Evolutionary conservation across 768 basidiomycete genomes (phyloP).

Genomic region (Tremella yokohamensis): DNA sequence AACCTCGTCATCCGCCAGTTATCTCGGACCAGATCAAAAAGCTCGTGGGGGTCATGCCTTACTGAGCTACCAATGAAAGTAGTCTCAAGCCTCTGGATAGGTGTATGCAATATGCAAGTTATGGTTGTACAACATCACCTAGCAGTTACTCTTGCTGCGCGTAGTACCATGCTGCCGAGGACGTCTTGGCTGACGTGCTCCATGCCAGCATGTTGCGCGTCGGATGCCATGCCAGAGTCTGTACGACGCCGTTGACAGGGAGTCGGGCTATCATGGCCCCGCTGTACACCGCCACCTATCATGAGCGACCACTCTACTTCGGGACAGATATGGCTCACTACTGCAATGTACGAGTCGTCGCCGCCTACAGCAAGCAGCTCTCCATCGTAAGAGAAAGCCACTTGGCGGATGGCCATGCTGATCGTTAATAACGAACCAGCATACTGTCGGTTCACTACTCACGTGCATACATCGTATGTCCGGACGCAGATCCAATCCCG

Average conservation of each 20-base stretch:
- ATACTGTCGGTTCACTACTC: slow-evolving; percentile 7
- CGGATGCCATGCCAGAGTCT: slow-evolving; percentile 40
- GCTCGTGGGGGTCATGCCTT: no score
- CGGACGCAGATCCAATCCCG: slow-evolving; percentile 39
- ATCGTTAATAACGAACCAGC: neutral
- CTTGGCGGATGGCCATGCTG: slow-evolving; percentile 37
- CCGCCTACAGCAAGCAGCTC: slow-evolving; percentile 42
- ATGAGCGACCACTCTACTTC: neutral
- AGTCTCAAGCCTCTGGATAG: no score
- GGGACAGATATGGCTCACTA: slow-evolving; percentile 22
- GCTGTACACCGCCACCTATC: slow-evolving; percentile 34
- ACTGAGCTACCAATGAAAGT: no score
- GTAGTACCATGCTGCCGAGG: slow-evolving; percentile 30
- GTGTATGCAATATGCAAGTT: no score
- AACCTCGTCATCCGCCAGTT: slow-evolving; percentile 2
- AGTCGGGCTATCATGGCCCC: slow-evolving; percentile 28
- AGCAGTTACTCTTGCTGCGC: slow-evolving; percentile 13
- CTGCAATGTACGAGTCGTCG: slow-evolving; percentile 34
- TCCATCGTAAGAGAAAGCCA: slow-evolving; percentile 42
- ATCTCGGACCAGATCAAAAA: no score
- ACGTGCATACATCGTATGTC: slow-evolving; percentile 44
- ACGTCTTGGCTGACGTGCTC: slow-evolving; percentile 27
- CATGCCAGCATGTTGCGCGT: slow-evolving; percentile 33
- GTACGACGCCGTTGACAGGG: slow-evolving; percentile 26
- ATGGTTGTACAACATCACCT: no score